Evolutionary conservation across 2,329 filamentous ascomycete genomes (phyloP), one percentile per base, ranked within the genome.

Genomic region (Neodidymelliopsis sp.): DNA sequence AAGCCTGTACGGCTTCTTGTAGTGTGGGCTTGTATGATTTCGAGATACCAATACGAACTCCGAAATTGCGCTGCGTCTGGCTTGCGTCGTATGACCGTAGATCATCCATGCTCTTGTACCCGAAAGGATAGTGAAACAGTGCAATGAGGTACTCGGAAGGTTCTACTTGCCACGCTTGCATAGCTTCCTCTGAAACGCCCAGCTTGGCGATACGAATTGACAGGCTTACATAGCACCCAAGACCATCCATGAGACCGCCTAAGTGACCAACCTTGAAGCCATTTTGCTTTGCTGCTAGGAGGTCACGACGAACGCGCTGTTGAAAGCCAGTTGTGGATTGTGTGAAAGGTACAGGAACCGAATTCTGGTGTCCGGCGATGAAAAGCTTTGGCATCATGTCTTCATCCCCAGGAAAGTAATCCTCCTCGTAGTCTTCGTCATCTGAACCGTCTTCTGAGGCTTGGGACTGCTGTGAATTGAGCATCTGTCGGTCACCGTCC

Each of bases 111-210:
- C 76, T 74, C 23, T 77, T 79, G 69, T 95, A 96, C 0, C 76
- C 79, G n/a, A 72, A 69, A 0, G 78, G 74, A 56, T 88, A 88
- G 25, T 81, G 81, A 31, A 94, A 80, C 16, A 96, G 76, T 4
- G 95, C 77, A 4, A 93, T 81, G 28, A 96, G 70, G 62, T 93
- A 92, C 24, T 91, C 86, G 0, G 78, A 72, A 0, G 78, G 73
- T 11, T 81, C 73, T 9, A 96, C 69, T 51, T 87, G 81, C 91
- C 91, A 96, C 1, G 91, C 89, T 62, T 87, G 80, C 71, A 90
- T 82, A 0, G 85, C 86, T 63, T 92, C 89, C 27, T 87, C 80
- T 0, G 89, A 87, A 10, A 96, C 82, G 0, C 82, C 85, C 1
- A 96, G 81, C 59, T 88, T 88, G 4, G 80, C 76, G 22, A 89